phyloP scores from a whole-genome alignment of 2,329 filamentous ascomycete genomes.

The Nemania diffusa region DNA sequence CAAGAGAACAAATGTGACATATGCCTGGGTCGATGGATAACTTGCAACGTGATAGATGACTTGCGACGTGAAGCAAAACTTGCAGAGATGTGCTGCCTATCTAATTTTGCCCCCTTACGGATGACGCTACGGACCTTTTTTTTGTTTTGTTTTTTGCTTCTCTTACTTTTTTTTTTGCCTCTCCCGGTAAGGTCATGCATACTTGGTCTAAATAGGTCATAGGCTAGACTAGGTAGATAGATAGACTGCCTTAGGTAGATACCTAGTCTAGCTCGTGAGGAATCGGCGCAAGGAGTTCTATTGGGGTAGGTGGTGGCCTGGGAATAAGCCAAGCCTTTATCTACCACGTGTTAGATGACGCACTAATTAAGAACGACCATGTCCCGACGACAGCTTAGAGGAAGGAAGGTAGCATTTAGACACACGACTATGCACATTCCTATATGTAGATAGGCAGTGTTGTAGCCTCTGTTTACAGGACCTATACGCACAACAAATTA shows the following conservation, averaged over 20 bases:
- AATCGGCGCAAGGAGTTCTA: background rate
- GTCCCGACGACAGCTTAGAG: background rate
- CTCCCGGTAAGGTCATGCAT: background rate
- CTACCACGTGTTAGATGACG: constrained; percentile 28
- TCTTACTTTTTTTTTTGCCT: background rate
- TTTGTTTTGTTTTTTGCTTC: background rate
- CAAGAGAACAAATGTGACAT: no score
- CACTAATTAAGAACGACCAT: constrained; percentile 13
- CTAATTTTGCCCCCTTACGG: background rate
- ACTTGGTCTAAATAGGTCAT: background rate
- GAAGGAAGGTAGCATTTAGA: constrained; percentile 1
- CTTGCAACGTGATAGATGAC: background rate
- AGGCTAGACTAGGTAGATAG: background rate
- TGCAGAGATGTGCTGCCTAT: background rate
- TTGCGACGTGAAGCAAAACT: background rate
- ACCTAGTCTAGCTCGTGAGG: constrained; percentile 1
- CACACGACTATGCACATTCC: background rate
- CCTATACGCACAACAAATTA: no score
- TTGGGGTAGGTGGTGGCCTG: background rate
- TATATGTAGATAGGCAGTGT: background rate
- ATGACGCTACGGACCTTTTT: background rate
- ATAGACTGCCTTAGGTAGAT: no score
- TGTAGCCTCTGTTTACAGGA: background rate
- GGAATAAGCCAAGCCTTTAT: constrained; percentile 21
- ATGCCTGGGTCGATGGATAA: no score